Conservation (phyloP, 805 yeast genomes). For the Ogataea degrootiae region DNA sequence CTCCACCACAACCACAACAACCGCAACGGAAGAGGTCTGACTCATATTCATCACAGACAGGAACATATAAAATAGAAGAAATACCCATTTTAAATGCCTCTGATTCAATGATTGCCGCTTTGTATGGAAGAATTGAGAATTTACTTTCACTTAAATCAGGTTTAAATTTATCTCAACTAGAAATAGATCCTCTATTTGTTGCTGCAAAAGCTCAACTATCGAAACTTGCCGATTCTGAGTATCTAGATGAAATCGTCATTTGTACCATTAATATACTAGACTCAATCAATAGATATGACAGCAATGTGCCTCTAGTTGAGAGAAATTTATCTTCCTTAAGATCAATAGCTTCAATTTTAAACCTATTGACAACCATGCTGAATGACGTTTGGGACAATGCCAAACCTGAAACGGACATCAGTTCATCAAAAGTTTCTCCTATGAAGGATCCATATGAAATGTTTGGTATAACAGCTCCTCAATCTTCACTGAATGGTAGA, state of each 20-base stretch:
- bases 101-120: conserved; percentile 30
- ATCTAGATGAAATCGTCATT: conserved; percentile 28
- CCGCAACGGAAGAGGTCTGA: neutral
- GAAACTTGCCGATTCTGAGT: conserved; percentile 24
- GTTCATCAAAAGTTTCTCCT: neutral
- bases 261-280: conserved; percentile 24
- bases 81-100: conserved; percentile 3
- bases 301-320: conserved; percentile 20
- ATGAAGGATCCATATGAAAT: conserved; percentile 5
- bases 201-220: conserved; percentile 31
- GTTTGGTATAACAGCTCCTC: conserved; percentile 8
- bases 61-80: conserved; percentile 1
- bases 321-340: conserved; percentile 24
- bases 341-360: conserved; percentile 33
- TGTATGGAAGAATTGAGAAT: conserved; percentile 30
- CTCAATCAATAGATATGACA: conserved; percentile 22
- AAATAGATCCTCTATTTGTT: conserved; percentile 32
- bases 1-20: neutral
- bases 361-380: conserved; percentile 35
- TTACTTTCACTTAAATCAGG: conserved; percentile 35
- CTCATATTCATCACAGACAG: neutral
- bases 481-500: conserved; percentile 7
- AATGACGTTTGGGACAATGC: conserved; percentile 15
- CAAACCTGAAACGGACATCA: neutral
- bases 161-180: conserved; percentile 31